Percentiles rank a stretch among this genome's conserved stretches.
These are phyloP conservation scores for Fusarium setosum DNA, from an alignment of 2,329 filamentous ascomycete species.

Conservation along the genomic window DNA sequence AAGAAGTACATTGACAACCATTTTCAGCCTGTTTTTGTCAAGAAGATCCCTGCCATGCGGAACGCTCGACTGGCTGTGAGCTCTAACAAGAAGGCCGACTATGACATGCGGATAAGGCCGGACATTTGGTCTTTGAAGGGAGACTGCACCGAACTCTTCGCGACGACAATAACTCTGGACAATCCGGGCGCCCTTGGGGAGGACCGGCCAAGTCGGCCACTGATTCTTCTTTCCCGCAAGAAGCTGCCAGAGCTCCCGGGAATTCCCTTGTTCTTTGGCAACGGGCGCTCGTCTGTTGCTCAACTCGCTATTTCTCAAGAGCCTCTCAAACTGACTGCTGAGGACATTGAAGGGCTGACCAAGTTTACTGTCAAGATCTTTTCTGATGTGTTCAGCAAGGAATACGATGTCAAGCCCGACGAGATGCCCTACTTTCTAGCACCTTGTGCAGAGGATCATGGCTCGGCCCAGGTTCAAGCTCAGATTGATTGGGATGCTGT, in stretches of 20 bases:
- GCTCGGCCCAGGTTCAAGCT: background rate
- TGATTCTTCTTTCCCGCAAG: conserved; percentile 78
- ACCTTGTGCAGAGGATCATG: conserved; percentile 58
- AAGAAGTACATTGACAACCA: conserved; percentile 77
- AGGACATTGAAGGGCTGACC: conserved; percentile 67
- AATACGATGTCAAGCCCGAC: conserved; percentile 71
- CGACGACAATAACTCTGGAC: conserved; percentile 70
- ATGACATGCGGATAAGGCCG: conserved; percentile 84
- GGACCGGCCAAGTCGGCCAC: conserved; percentile 65
- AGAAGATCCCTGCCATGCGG: conserved; percentile 81
- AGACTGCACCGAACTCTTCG: conserved; percentile 61
- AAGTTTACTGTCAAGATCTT: conserved; percentile 82
- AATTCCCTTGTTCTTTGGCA: conserved; percentile 79
- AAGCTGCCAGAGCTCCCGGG: conserved; percentile 71
- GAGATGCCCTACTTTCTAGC: conserved; percentile 88
- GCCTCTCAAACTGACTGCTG: conserved; percentile 56
- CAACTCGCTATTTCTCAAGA: conserved; percentile 57
- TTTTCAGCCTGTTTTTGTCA: conserved; percentile 79
- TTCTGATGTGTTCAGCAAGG: conserved; percentile 89
- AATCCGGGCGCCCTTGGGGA: conserved; percentile 64
- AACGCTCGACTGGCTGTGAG: conserved; percentile 88
- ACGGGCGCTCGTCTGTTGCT: conserved; percentile 69
- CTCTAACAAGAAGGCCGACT: conserved; percentile 78
- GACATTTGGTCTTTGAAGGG: conserved; percentile 71
- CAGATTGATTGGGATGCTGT: conserved; percentile 74